These are phyloP conservation scores for Ceratobasidium papillatum DNA, from an alignment of 1,284 basidiomycete species.

Conservation along the genomic window DNA sequence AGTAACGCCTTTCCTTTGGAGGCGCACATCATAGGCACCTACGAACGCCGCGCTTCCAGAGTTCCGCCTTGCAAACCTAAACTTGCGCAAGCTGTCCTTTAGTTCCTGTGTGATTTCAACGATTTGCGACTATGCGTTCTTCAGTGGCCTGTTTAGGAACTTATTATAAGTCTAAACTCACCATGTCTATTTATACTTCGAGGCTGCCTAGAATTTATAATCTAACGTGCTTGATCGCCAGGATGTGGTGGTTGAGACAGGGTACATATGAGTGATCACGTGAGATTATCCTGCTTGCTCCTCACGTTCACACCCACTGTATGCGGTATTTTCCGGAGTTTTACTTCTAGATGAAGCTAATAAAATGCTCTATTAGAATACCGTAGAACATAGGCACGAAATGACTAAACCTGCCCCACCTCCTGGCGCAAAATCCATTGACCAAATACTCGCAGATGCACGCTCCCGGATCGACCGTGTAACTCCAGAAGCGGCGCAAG, in stretches of 20 bases:
- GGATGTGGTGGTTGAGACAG: conserved; percentile 18
- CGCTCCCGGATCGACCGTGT: conserved; percentile 70
- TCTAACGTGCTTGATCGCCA: background rate
- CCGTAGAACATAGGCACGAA: background rate
- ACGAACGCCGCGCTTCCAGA: conserved; percentile 78
- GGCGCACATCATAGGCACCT: conserved; percentile 47
- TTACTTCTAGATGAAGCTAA: background rate
- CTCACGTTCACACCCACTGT: background rate
- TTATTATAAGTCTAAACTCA: background rate
- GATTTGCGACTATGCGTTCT: conserved; percentile 65
- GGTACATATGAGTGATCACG: conserved; percentile 1
- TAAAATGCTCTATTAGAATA: background rate
- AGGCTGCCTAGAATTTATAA: background rate
- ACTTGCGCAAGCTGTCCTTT: conserved; percentile 80
- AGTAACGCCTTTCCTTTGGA: background rate
- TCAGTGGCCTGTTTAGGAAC: background rate
- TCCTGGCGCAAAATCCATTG: conserved; percentile 65
- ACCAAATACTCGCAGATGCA: conserved; percentile 63
- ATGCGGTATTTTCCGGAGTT: background rate
- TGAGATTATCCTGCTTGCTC: background rate
- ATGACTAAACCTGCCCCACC: conserved; percentile 56
- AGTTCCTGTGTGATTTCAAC: conserved; percentile 84
- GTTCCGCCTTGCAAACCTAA: conserved; percentile 77
- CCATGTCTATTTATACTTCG: background rate
- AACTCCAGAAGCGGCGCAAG: conserved; percentile 65